These are phyloP conservation scores for Chondrus crispus DNA, from an alignment of 23 red algal genomes.

Conservation along the genomic window DNA sequence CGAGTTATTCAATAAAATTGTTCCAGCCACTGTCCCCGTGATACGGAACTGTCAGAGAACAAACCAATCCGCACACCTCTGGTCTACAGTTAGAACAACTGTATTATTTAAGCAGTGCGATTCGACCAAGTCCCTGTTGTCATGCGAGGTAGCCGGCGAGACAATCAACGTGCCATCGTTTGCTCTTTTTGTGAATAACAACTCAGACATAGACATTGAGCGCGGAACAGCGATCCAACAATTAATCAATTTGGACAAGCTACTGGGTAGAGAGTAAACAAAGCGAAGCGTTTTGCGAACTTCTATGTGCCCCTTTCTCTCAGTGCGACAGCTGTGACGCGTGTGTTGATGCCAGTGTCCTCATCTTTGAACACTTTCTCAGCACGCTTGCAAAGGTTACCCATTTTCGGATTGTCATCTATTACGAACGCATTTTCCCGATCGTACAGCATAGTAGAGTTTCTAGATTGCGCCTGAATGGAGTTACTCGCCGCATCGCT, in stretches of 20 bases:
- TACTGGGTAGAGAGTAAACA: neutral
- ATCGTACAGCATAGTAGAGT: neutral
- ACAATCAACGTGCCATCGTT: neutral
- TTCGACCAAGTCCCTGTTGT: neutral
- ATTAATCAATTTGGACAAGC: neutral
- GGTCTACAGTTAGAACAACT: neutral
- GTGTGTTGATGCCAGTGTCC: neutral
- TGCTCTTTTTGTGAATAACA: neutral
- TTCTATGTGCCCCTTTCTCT: neutral
- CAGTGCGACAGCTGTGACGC: neutral
- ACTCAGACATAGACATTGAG: neutral
- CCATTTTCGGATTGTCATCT: neutral
- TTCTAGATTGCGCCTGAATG: neutral
- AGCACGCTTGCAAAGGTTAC: neutral
- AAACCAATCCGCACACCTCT: neutral
- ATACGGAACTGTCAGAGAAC: neutral
- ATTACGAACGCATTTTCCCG: neutral
- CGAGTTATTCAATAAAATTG: neutral
- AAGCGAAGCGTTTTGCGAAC: neutral
- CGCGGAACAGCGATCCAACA: neutral
- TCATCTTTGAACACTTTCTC: neutral
- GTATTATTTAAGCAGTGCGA: neutral
- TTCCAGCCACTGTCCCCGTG: neutral
- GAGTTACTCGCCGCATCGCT: neutral
- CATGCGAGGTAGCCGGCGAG: neutral